These are phyloP conservation scores for Rhodotorula sp. DNA, from an alignment of 1,284 basidiomycete genomes.

Conservation along the genomic window DNA sequence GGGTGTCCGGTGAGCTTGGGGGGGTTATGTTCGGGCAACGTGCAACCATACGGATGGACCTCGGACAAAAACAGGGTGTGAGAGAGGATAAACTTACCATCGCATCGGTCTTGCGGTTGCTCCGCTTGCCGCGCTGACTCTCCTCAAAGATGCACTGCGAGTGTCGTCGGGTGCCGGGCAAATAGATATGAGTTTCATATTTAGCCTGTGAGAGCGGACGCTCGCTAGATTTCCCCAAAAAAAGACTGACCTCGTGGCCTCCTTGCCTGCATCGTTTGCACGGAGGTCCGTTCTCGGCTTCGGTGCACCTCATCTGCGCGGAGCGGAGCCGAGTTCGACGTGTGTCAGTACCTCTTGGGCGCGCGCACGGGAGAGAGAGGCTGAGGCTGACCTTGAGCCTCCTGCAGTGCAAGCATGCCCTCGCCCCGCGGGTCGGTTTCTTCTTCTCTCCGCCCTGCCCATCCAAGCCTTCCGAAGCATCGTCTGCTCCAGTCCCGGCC, in stretches of 20 bases:
- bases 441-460: constrained; percentile 34
- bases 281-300: constrained; percentile 84
- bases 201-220: too few relatives aligned
- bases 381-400: constrained; percentile 65
- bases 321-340: too few relatives aligned
- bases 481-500: not conserved
- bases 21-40: too few relatives aligned
- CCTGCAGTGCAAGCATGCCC: constrained; percentile 65
- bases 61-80: not conserved
- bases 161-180: constrained; percentile 17
- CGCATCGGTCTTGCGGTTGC: constrained; percentile 54
- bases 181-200: not conserved
- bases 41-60: not conserved
- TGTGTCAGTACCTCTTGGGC: not conserved
- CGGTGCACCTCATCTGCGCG: constrained; percentile 87
- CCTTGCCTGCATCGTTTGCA: constrained; percentile 60
- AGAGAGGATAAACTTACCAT: constrained; percentile 59
- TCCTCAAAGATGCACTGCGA: constrained; percentile 82
- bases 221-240: too few relatives aligned
- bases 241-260: constrained; percentile 61
- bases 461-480: not conserved
- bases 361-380: too few relatives aligned
- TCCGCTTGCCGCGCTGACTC: constrained; percentile 88
- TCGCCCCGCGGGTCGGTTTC: constrained; percentile 50
- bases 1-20: too few relatives aligned